Percentiles rank a stretch among this genome's conserved stretches.
Conservation (phyloP, 164 flowering plant species). For the Sedum album region DNA sequence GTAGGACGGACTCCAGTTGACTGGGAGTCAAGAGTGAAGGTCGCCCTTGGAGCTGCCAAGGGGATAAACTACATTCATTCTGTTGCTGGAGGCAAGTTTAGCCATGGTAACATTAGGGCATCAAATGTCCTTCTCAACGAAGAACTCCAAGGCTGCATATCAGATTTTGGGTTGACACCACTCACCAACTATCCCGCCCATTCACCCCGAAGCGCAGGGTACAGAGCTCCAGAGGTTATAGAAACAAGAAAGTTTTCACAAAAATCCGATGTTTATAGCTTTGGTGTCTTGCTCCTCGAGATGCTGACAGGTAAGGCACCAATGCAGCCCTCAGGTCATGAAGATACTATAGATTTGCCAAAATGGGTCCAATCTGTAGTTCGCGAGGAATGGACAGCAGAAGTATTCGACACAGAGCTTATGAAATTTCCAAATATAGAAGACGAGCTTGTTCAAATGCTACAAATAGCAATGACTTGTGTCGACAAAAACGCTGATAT, state of each 20-base stretch:
- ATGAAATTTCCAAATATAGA: constrained; percentile 36
- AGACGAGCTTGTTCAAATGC: constrained; percentile 70
- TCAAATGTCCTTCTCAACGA: neutral
- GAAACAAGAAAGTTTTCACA: constrained; percentile 3
- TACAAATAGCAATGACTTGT: constrained; percentile 58
- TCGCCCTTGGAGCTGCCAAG: constrained; percentile 37
- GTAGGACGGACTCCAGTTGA: constrained; percentile 19
- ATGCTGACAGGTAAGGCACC: constrained; percentile 5
- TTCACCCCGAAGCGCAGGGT: neutral
- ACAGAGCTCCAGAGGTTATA: constrained; percentile 6
- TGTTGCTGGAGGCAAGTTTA: constrained; percentile 15
- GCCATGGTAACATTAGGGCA: neutral
- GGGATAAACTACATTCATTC: constrained; percentile 41
- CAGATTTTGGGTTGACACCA: neutral
- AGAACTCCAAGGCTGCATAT: constrained; percentile 1
- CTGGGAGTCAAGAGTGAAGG: constrained; percentile 40
- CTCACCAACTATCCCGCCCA: neutral
- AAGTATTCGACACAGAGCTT: constrained; percentile 60
- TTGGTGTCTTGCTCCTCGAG: neutral
- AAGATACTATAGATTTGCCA: constrained; percentile 38
- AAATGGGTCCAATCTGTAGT: constrained; percentile 71
- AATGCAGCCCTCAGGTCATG: neutral
- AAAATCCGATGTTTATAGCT: neutral
- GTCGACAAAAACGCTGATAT: constrained; percentile 36
- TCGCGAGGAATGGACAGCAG: constrained; percentile 45